Conservation (phyloP, 805 yeast species). For the Jamesozyma rosinii region DNA sequence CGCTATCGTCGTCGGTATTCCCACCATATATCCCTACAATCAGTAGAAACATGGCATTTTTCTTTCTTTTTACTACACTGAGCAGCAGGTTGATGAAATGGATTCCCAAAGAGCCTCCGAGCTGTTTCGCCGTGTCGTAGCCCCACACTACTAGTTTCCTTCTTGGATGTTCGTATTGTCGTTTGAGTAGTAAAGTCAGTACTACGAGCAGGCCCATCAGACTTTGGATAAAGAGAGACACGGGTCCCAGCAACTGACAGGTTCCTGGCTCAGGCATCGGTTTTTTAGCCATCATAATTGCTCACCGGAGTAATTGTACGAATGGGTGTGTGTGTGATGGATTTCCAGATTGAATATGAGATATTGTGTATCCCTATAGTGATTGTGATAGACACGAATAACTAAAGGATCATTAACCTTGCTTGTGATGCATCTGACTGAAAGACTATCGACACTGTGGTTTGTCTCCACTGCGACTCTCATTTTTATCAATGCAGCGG, state of each 20-base stretch:
- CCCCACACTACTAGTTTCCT: constrained; percentile 85
- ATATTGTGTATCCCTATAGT: too few relatives aligned
- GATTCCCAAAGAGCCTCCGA: constrained; percentile 76
- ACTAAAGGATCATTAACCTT: too few relatives aligned
- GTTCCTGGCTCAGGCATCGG: constrained; percentile 8
- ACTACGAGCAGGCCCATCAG: constrained; percentile 70
- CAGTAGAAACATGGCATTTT: constrained; percentile 10
- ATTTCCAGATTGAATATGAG: too few relatives aligned
- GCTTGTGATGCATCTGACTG: too few relatives aligned
- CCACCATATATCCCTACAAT: constrained; percentile 1
- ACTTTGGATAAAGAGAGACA: constrained; percentile 70
- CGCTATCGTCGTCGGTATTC: constrained; percentile 11
- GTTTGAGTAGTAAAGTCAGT: constrained; percentile 61
- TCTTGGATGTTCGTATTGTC: constrained; percentile 73
- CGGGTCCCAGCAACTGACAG: constrained; percentile 75
- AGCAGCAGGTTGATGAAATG: constrained; percentile 69
- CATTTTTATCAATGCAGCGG: too few relatives aligned
- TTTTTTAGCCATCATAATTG: not conserved
- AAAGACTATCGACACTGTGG: too few relatives aligned
- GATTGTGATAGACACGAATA: too few relatives aligned
- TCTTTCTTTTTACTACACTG: constrained; percentile 46
- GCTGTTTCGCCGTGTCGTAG: constrained; percentile 83
- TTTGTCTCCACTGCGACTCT: too few relatives aligned
- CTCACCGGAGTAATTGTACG: not conserved
- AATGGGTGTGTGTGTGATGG: too few relatives aligned